These are phyloP conservation scores for Brassica cretica DNA, from an alignment of 345 rosid species.

Conservation along the genomic window DNA sequence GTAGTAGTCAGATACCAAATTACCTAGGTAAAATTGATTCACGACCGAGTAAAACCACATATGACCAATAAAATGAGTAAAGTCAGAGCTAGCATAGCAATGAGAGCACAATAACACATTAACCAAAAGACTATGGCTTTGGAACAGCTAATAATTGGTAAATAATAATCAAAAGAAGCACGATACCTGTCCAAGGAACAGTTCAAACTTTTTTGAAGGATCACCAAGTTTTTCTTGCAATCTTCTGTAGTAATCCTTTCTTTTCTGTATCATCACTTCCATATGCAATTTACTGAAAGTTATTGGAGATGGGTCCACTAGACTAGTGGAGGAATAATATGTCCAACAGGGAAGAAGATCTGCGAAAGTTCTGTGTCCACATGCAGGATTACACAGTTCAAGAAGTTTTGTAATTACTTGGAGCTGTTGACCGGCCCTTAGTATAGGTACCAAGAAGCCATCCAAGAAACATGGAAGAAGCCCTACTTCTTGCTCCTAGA, in stretches of 20 bases:
- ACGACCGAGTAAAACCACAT: constrained; percentile 9
- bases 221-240: constrained; percentile 66
- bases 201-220: constrained; percentile 52
- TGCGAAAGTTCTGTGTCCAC: constrained; percentile 50
- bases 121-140: constrained; percentile 18
- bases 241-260: constrained; percentile 63
- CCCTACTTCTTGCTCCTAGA: constrained; percentile 61
- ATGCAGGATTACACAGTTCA: constrained; percentile 63
- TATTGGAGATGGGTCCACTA: constrained; percentile 57
- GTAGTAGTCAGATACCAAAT: constrained; percentile 7
- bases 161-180: constrained; percentile 24
- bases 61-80: constrained; percentile 13
- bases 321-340: constrained; percentile 48
- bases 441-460: constrained; percentile 64
- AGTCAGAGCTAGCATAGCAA: constrained; percentile 6
- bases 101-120: constrained; percentile 12
- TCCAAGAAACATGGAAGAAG: constrained; percentile 80
- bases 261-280: constrained; percentile 55
- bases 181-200: constrained; percentile 65
- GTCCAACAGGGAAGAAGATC: constrained; percentile 82
- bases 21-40: neutral
- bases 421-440: constrained; percentile 98
- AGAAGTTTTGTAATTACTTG: constrained; percentile 84
- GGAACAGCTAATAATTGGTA: neutral
- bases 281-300: constrained; percentile 62